Base-by-base conservation (phyloP, 257 asterid species). In the Prunella vulgaris region DNA sequence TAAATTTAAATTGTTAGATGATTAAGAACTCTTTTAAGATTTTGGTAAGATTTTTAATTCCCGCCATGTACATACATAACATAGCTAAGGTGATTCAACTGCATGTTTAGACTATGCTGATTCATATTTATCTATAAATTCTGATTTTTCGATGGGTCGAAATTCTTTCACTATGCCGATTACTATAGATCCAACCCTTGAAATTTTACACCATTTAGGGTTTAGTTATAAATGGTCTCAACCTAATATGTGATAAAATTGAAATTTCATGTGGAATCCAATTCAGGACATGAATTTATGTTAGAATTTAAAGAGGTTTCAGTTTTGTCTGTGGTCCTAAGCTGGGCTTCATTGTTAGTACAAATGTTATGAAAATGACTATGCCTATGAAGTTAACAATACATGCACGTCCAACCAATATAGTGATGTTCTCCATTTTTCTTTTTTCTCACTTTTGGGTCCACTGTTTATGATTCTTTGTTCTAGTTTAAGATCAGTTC, bases 241-340 rank as follows among this genome's bases (percentile, higher is more conserved):
- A 32, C 13, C 9, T 10, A 9, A 37, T 18, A 24, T 53, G 42
- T 38, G 44, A 64, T 46, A 25, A 6, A 46, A 33, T 24, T 14
- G 10, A 1, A 15, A 2, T 52, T 20, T 13, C 40, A 35, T 35
- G 59, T 48, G 74, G 60, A 67, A 10, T 67, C 63, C 64, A 74
- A 67, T 24, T 67, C 2, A 37, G 20, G 66, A 60, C 60, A 68
- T 48, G 14, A 60, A 53, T 13, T 40, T 8, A 62, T 69, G 33
- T 62, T 69, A 68, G 72, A 44, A 33, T 69, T 49, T 60, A 69
- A 75, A 33, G 22, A 42, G 62, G 70, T 38, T 53, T 57, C 75
- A 54, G 71, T 27, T 75, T 75, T 75, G 79, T 75, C 75, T 75
- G 75, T 75, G 79, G 79, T 75, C 79, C 79, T 35, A 5, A 37